Conservation (phyloP, 2,329 filamentous ascomycete species). For the Aulographum hederae region DNA sequence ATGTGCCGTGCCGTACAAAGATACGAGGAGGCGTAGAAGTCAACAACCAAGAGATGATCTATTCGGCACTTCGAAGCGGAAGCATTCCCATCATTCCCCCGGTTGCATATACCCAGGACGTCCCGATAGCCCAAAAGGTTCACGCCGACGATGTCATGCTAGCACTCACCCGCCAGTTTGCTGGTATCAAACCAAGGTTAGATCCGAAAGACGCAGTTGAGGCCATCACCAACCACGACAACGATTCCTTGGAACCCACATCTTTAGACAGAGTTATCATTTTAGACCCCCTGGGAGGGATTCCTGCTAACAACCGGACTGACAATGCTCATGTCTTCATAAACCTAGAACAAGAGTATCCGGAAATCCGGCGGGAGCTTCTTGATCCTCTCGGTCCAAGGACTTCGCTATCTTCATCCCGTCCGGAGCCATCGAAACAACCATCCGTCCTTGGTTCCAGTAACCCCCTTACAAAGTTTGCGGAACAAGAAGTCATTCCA, state of each 20-base stretch:
- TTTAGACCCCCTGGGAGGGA: conserved; percentile 71
- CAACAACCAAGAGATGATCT: conserved; percentile 31
- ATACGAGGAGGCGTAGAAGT: conserved; percentile 20
- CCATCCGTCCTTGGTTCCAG: conserved; percentile 12
- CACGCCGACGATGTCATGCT: conserved; percentile 49
- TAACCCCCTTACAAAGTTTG: conserved; percentile 27
- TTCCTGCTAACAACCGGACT: conserved; percentile 44
- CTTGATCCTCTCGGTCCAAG: conserved; percentile 9
- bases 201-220: conserved; percentile 11
- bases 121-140: conserved; percentile 28
- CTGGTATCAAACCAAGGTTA: conserved; percentile 34
- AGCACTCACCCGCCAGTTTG: conserved; percentile 59
- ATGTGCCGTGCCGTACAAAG: conserved; percentile 14
- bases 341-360: conserved; percentile 83
- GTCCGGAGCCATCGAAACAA: neutral
- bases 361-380: conserved; percentile 47
- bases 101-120: conserved; percentile 36
- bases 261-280: conserved; percentile 69
- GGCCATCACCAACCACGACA: conserved; percentile 20
- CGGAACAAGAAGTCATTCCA: conserved; percentile 11
- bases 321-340: conserved; percentile 65
- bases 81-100: conserved; percentile 53
- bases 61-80: conserved; percentile 47
- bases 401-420: too few species aligned
- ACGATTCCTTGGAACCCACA: conserved; percentile 1